Conservation (phyloP, 768 basidiomycete genomes). For the Mycena pura region DNA sequence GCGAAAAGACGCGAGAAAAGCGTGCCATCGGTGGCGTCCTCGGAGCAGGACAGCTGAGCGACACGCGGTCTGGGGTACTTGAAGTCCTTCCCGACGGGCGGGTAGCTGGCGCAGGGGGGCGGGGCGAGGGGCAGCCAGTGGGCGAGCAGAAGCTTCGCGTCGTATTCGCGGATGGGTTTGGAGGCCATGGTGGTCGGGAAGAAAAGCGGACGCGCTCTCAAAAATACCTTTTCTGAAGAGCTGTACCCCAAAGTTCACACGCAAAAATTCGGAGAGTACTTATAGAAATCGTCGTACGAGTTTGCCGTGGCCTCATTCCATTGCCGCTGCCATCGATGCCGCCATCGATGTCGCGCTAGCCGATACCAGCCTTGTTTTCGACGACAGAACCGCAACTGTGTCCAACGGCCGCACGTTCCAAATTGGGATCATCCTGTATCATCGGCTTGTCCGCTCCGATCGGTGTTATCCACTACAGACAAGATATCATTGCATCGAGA, state of each 20-base stretch:
- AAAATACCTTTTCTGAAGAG: neutral
- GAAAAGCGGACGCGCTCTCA: neutral
- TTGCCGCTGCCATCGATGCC: too few relatives aligned
- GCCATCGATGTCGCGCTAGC: too few relatives aligned
- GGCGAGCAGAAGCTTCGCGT: conserved; percentile 96
- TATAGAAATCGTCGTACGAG: neutral
- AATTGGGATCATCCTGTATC: too few relatives aligned
- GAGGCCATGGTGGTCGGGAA: conserved; percentile 19
- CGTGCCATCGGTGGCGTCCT: conserved; percentile 26
- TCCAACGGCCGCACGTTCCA: too few relatives aligned
- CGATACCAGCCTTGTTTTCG: too few relatives aligned
- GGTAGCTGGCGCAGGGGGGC: conserved; percentile 35
- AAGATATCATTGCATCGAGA: too few relatives aligned
- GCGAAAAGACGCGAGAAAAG: neutral
- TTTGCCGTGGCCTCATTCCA: neutral
- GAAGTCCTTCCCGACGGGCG: conserved; percentile 22
- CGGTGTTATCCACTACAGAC: too few relatives aligned
- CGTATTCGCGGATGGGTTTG: conserved; percentile 65
- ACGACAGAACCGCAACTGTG: too few relatives aligned
- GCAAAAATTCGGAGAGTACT: neutral
- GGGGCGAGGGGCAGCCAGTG: conserved; percentile 97
- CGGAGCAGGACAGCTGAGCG: conserved; percentile 60
- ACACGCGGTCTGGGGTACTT: conserved; percentile 43
- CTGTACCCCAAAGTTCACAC: conserved; percentile 16
- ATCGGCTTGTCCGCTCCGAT: too few relatives aligned